Percentiles rank a stretch among this genome's conserved stretches.
phyloP scores from a whole-genome alignment of 495 filamentous ascomycete genomes.

The Umbilicaria muhlenbergii region DNA sequence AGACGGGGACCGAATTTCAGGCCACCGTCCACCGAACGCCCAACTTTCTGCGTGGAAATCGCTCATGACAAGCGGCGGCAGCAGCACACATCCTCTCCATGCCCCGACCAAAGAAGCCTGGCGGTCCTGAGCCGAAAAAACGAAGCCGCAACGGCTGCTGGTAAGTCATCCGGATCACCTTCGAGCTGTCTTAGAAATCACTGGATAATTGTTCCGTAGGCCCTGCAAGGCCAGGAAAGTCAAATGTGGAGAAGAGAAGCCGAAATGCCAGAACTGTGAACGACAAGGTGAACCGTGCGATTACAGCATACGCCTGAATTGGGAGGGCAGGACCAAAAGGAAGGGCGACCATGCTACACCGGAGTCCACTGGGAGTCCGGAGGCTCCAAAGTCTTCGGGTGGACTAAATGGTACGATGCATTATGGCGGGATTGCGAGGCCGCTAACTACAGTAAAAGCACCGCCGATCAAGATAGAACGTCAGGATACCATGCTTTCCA shows the following conservation, averaged over 20 bases:
- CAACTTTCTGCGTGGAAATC: conserved; percentile 1
- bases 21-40: not conserved
- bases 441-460: too few species aligned
- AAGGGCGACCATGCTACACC: conserved; percentile 24
- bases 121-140: conserved; percentile 50
- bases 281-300: conserved; percentile 66
- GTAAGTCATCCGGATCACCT: conserved; percentile 29
- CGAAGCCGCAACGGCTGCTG: conserved; percentile 77
- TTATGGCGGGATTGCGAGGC: too few species aligned
- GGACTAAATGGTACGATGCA: too few species aligned
- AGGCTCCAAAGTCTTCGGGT: too few species aligned
- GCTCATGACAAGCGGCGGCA: not conserved
- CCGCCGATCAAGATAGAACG: too few species aligned
- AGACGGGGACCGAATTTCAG: too few species aligned
- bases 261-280: conserved; percentile 61
- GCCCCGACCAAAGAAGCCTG: conserved; percentile 52
- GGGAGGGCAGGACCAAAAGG: conserved; percentile 51
- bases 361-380: conserved; percentile 14
- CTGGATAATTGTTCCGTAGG: conserved; percentile 29
- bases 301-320: conserved; percentile 74
- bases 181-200: not conserved
- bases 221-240: conserved; percentile 77
- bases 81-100: conserved; percentile 20
- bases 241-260: conserved; percentile 78
- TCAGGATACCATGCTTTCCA: too few species aligned